A percentile compares a stretch with the other conserved stretches of the same genome.
Conservation (phyloP, 495 filamentous ascomycete genomes). For the Oidiodendron maius region DNA sequence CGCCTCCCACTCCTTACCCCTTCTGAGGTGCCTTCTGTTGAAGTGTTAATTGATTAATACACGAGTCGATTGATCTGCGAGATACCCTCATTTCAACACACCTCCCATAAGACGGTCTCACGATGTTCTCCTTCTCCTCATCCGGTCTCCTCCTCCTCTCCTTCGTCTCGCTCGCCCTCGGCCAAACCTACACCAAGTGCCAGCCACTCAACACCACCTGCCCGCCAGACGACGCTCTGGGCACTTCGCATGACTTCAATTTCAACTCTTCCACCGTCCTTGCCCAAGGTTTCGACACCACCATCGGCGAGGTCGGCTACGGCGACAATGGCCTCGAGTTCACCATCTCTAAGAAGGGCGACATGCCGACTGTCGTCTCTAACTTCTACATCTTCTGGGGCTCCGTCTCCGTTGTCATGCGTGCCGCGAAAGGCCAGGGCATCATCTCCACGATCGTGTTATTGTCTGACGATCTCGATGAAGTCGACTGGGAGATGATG, state of each 20-base stretch:
- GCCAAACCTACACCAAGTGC: slow-evolving; percentile 63
- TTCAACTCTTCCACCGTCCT: slow-evolving; percentile 54
- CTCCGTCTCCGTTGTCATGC: slow-evolving; percentile 61
- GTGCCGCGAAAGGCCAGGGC: slow-evolving; percentile 66
- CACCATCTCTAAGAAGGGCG: slow-evolving; percentile 61
- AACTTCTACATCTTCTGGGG: slow-evolving; percentile 79
- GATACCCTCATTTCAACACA: neutral
- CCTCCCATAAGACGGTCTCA: slow-evolving; percentile 11
- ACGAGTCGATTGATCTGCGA: too few species aligned
- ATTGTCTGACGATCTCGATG: slow-evolving; percentile 79
- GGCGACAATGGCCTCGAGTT: slow-evolving; percentile 57
- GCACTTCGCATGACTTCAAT: slow-evolving; percentile 53
- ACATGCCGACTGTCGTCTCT: slow-evolving; percentile 69
- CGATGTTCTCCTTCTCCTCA: slow-evolving; percentile 8
- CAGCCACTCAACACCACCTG: slow-evolving; percentile 58
- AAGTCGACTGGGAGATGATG: slow-evolving; percentile 87
- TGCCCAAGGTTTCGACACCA: slow-evolving; percentile 53
- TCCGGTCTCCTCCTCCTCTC: neutral
- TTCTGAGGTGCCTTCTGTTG: too few species aligned
- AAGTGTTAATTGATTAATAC: too few species aligned
- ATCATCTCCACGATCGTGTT: slow-evolving; percentile 80
- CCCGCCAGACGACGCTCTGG: slow-evolving; percentile 57
- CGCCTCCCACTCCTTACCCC: too few species aligned
- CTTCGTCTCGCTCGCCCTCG: slow-evolving; percentile 31
- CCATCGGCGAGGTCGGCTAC: slow-evolving; percentile 50